Evolutionary conservation across 2,329 filamentous ascomycete genomes (phyloP).

Genomic region (Calycina herbarum): DNA sequence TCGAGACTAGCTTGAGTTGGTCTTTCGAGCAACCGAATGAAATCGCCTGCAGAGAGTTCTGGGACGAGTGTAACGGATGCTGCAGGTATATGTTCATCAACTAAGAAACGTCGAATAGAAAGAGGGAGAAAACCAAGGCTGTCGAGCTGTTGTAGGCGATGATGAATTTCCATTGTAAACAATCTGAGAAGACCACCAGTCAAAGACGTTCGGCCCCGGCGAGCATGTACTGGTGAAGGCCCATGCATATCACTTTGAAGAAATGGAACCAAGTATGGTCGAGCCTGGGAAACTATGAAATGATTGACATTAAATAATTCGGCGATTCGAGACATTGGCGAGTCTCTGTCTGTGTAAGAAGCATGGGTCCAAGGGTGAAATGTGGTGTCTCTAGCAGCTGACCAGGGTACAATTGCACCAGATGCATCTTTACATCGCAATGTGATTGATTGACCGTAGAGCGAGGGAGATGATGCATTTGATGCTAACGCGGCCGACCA

Average conservation of each 20-base stretch:
- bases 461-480: constrained; percentile 49
- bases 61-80: constrained; percentile 81
- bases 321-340: constrained; percentile 60
- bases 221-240: constrained; percentile 61
- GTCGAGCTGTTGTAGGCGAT: constrained; percentile 79
- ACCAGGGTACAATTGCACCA: constrained; percentile 61
- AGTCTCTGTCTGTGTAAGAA: constrained; percentile 55
- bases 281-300: constrained; percentile 89
- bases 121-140: constrained; percentile 71
- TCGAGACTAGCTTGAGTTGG: constrained; percentile 74
- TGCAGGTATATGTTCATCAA: constrained; percentile 80
- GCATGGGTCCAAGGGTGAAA: constrained; percentile 57
- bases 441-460: constrained; percentile 51
- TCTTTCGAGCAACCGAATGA: constrained; percentile 77
- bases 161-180: constrained; percentile 73
- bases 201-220: constrained; percentile 57
- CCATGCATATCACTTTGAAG: constrained; percentile 79
- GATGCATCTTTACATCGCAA: constrained; percentile 64
- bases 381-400: constrained; percentile 48
- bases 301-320: constrained; percentile 78
- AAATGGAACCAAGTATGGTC: constrained; percentile 87
- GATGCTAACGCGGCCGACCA: constrained; percentile 61
- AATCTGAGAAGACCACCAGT: constrained; percentile 64
- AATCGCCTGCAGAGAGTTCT: constrained; percentile 70
- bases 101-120: constrained; percentile 70